A percentile compares a stretch with the other conserved stretches of the same genome.
Evolutionary conservation across 1,284 basidiomycete genomes (phyloP).

Genomic region (Cutaneotrichosporon daszewskae): DNA sequence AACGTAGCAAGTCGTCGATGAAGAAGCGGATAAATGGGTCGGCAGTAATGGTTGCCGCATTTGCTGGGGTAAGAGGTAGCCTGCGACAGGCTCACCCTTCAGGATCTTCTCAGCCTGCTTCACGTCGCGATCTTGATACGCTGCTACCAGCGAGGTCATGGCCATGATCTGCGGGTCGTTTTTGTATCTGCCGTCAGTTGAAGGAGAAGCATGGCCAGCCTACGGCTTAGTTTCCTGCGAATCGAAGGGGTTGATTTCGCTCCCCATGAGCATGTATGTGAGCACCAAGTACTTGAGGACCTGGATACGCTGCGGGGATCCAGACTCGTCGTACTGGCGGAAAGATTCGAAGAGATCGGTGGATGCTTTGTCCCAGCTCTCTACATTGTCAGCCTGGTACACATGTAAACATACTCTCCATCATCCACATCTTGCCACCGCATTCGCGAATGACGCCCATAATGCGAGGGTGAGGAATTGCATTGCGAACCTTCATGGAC

Average conservation of each 20-base stretch:
- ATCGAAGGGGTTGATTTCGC: conserved; percentile 98
- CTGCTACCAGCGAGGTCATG: conserved; percentile 94
- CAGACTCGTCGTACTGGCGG: conserved; percentile 96
- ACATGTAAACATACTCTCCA: conserved; percentile 65
- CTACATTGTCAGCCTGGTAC: conserved; percentile 46
- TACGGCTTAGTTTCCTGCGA: conserved; percentile 98
- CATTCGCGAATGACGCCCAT: conserved; percentile 99
- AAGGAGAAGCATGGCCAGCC: conserved; percentile 21
- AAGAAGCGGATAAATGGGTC: conserved; percentile 88
- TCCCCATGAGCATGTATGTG: conserved; percentile 96
- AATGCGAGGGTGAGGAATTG: conserved; percentile 96
- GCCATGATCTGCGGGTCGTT: conserved; percentile 92
- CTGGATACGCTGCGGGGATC: conserved; percentile 91
- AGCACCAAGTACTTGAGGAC: conserved; percentile 98
- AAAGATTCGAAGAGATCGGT: conserved; percentile 99
- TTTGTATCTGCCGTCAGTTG: conserved; percentile 66
- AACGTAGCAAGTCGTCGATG: conserved; percentile 89
- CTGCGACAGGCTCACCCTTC: conserved; percentile 54
- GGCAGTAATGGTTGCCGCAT: conserved; percentile 88
- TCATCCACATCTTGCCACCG: conserved; percentile 99
- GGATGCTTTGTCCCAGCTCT: conserved; percentile 92
- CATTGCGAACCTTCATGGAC: conserved; percentile 83
- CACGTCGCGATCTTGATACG: conserved; percentile 92
- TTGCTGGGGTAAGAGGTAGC: conserved; percentile 58
- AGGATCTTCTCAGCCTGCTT: conserved; percentile 93